Evolutionary conservation across 768 basidiomycete genomes (phyloP), one percentile per base, ranked within the genome.

Genomic region (Boletus reticulatus): DNA sequence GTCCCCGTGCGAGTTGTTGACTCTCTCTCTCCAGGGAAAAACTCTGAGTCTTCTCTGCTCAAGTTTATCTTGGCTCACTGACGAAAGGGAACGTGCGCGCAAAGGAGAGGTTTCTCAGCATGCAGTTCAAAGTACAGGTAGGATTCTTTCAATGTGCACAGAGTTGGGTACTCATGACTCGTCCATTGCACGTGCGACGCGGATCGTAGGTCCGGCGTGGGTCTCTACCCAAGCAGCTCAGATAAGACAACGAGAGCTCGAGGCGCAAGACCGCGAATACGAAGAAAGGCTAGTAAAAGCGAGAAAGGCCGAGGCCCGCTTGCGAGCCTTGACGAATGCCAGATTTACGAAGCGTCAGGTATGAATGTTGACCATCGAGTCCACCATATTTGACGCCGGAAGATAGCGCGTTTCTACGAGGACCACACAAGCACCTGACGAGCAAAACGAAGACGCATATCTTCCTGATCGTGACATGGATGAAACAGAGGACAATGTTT

Each of bases 41-140:
- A 94, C 93, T 0, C 72, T 94, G 34, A 90, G 85, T 64, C 76
- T 95, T 16, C 77, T 95, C 27, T 91, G 87, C 59, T 80, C 89
- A 4, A 77, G 87, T 10, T 70, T 94, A 39, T 83, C 87, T 1
- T 95, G 89, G 90, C 76, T 91, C 19, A 66, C 72, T 17, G 89
- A 89, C 63, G 84, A 90, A 58, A 82, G 81, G 58, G 77, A 82
- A 44, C 84, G 92, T 20, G 85, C 86, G 11, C 78, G 77, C 53
- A 88, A 84, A 55, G 90, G 88, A 4, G 80, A 82, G 53, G 68
- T 89, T 46, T 77, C 76, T n/a, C 59, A 64, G 36, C 60, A 62
- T 17, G 50, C 47, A 34, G 38, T 41, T 34, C 59, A 66, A 22
- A 45, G 73, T 72, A 43, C 61, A 62, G 57, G 72, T 73, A 29